Conservation (phyloP, 768 basidiomycete genomes). For the Naematelia encephala region DNA sequence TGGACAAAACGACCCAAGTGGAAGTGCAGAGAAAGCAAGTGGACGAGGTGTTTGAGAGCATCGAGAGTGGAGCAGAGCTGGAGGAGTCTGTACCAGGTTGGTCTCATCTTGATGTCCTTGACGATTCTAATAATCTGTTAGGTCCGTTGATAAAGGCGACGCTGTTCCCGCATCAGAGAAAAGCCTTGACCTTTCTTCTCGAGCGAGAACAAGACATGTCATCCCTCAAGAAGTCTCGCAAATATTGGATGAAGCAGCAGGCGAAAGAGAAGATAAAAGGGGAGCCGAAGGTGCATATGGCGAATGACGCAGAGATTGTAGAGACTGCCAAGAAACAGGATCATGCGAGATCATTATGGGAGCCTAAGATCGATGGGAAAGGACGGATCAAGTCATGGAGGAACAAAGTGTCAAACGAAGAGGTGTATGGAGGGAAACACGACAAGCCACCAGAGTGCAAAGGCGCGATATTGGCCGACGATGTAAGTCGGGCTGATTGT, state of each 20-base stretch:
- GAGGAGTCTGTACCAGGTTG: constrained; percentile 80
- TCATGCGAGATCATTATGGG: constrained; percentile 56
- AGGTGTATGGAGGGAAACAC: constrained; percentile 53
- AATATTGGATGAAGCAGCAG: constrained; percentile 33
- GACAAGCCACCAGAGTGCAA: constrained; percentile 60
- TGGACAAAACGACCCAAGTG: constrained; percentile 62
- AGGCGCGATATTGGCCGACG: constrained; percentile 91
- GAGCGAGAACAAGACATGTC: constrained; percentile 64
- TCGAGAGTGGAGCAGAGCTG: constrained; percentile 83
- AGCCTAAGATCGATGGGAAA: constrained; percentile 49
- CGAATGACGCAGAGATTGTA: constrained; percentile 18
- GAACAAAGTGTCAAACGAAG: constrained; percentile 78
- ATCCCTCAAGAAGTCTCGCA: constrained; percentile 40
- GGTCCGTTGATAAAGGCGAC: constrained; percentile 65
- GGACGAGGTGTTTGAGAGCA: constrained; percentile 84
- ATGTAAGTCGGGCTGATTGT: constrained; percentile 62
- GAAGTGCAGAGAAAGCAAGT: constrained; percentile 91
- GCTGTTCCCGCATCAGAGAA: constrained; percentile 96
- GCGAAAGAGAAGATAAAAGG: constrained; percentile 16
- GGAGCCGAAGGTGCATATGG: constrained; percentile 4
- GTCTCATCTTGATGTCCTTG: constrained; percentile 48
- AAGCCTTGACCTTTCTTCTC: constrained; percentile 90
- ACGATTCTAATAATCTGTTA: constrained; percentile 25
- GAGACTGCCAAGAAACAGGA: constrained; percentile 22
- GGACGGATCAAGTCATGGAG: constrained; percentile 59